Base-by-base conservation (phyloP, 1,284 basidiomycete species). In the Veloporphyrellus conicus region DNA sequence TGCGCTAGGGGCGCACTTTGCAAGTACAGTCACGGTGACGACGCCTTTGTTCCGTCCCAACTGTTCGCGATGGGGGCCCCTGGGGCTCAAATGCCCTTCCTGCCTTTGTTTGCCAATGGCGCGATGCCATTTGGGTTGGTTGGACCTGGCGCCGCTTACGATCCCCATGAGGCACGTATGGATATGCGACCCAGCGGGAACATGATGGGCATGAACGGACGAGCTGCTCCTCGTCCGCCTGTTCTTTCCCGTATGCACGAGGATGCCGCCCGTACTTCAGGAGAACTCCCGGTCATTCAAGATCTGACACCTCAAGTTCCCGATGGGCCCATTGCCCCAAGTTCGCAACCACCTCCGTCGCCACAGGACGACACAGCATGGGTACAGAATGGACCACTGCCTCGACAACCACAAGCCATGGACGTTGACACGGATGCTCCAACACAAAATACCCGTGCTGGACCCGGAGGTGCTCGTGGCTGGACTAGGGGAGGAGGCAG, bases 1-100 rank as follows among this genome's bases (percentile, higher is more conserved):
- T 98, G 94, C 62, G 81, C 90, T 43, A 83, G 93, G 23, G 94
- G 94, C 32, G 84, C 79, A n/a, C 78, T 77, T 52, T 98, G 94
- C 77, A 92, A 90, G 63, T 97, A 82, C 66, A 91, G 90, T 56
- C 94, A 98, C 60, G 90, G 87, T 28, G 86, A 87, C 3, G 85
- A 88, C 60, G 86, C 87, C 20, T 79, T 90, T 43, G 71, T 87
- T 7, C 87, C 86, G 0, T 73, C 75, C 0, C 81, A 81, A 52
- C 58, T 87, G 22, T 84, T 81, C 55, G 74, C 80, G 14, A 77
- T 83, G 72, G 74, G 71, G 49, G 54, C 66, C 48, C 50, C 60
- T 2, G 55, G 61, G 1, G 63, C 59, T 36, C 62, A 61, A 15
- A 64, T 84, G 57, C 81, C 82, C 7, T 87, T 87, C 60, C 72